Evolutionary conservation across 2,329 filamentous ascomycete species (phyloP), one percentile per base, ranked within the genome.

Genomic region (Penicillium crustosum): DNA sequence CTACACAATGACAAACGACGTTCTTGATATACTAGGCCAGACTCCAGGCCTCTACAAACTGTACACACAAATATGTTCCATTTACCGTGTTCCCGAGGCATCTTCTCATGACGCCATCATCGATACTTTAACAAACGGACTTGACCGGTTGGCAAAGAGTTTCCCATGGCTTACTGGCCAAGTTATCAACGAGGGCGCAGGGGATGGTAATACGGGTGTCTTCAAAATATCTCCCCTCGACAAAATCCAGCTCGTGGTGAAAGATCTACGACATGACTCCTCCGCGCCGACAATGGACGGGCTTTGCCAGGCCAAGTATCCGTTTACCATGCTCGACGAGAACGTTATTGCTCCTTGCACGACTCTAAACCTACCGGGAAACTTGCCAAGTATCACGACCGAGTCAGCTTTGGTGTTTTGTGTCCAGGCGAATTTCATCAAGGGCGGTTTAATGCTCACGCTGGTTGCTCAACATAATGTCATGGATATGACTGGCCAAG

Each of bases 401-500:
- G 51, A 56, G n/a, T 58, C 62, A 12, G 59, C 58, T 17, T 77
- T 76, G 4, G 81, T 84, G 0, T 67, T 84, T 42, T 59, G 79
- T 0, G 58, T 83, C 2, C 82, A 84, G 61, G 74, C 75, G 2
- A 83, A 76, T 48, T 78, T 82, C 53, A 77, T 85, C 38, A 52
- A 64, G 4, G 81, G 78, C 10, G 82, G 82, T 0, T 61, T 85
- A 0, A 62, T 85, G 1, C 71, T 85, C 7, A 81, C 79, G 2
- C 69, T 83, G 29, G 74, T 75, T 21, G 75, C 73, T 4, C 77
- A 82, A 21, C 83, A 86, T 59, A 75, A 77, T 23, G 69, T 72
- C 1, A 80, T 83, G 74, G 83, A 86, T 49, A 79, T 81, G 70
- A 75, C 73, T 1, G 82, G 81, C 1, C 77, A 81, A 61, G 79